These are phyloP conservation scores for Nelumbo lutea DNA, from an alignment of 164 flowering plant genomes.

Conservation along the genomic window DNA sequence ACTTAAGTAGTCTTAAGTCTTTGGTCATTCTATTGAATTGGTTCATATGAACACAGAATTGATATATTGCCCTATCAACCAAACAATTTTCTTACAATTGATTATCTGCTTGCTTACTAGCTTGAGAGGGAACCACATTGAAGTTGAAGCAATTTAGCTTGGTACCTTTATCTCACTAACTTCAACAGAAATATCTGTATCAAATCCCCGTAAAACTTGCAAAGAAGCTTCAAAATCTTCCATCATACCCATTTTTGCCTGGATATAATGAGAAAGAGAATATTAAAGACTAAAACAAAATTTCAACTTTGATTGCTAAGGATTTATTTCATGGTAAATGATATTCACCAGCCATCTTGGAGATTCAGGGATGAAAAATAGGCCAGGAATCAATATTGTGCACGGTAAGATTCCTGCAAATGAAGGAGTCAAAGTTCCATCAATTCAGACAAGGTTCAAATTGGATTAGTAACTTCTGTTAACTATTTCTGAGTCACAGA, in stretches of 20 bases:
- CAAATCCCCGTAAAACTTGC: conserved; percentile 96
- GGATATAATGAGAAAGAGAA: conserved; percentile 10
- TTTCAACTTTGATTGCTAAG: background rate
- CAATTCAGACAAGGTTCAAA: too few relatives aligned
- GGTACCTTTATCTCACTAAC: conserved; percentile 92
- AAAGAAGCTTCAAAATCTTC: conserved; percentile 95
- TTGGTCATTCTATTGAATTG: too few relatives aligned
- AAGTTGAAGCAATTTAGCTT: conserved; percentile 2
- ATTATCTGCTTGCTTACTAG: too few relatives aligned
- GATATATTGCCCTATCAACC: too few relatives aligned
- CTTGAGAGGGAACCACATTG: background rate
- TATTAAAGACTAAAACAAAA: conserved; percentile 5
- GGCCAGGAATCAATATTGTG: conserved; percentile 76
- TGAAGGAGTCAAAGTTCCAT: background rate
- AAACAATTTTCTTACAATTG: too few relatives aligned
- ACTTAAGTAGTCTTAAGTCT: too few relatives aligned
- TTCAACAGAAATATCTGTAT: conserved; percentile 76
- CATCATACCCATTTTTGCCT: conserved; percentile 98
- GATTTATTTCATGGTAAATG: conserved; percentile 1
- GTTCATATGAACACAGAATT: too few relatives aligned
- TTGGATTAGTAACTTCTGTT: background rate
- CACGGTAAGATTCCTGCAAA: conserved; percentile 83
- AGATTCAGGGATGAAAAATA: conserved; percentile 95
- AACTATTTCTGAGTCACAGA: too few relatives aligned
- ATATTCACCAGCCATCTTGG: conserved; percentile 91